A percentile compares a stretch with the other conserved stretches of the same genome.
Evolutionary conservation across 129 eudicot species (phyloP).

Genomic region (Flaveria brownii): DNA sequence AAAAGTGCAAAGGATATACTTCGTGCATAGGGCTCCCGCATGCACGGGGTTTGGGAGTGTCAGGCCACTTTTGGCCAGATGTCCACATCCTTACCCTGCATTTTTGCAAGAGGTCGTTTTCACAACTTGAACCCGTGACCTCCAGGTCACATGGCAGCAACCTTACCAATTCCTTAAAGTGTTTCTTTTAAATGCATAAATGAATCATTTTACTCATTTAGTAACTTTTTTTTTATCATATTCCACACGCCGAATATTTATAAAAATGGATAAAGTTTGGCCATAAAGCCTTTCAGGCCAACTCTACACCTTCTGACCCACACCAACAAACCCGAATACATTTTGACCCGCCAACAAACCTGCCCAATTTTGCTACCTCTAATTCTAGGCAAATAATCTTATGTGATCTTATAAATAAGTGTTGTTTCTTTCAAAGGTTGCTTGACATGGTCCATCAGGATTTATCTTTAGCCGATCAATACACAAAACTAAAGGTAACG

Average conservation of each 20-base stretch:
- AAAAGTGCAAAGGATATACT: background rate
- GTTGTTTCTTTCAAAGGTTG: conserved; percentile 52
- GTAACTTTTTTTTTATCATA: background rate
- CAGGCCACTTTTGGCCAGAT: too few species aligned
- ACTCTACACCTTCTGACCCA: background rate
- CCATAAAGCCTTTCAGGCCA: background rate
- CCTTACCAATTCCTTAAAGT: too few species aligned
- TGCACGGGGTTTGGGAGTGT: too few species aligned
- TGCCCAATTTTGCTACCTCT: background rate
- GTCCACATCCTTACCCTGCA: too few species aligned
- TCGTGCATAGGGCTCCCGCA: too few species aligned
- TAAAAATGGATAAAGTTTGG: background rate
- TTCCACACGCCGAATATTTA: background rate
- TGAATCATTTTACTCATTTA: background rate
- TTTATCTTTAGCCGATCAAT: conserved; percentile 91
- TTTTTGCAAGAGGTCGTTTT: too few species aligned
- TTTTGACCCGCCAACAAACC: background rate
- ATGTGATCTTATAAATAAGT: conserved; percentile 1
- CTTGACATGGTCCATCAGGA: conserved; percentile 89
- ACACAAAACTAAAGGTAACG: conserved; percentile 67
- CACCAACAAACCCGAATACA: background rate
- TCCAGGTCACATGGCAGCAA: too few species aligned
- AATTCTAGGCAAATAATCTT: conserved; percentile 4
- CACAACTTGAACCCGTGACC: too few species aligned
- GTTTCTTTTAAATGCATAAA: background rate